Conservation (phyloP, 495 filamentous ascomycete species). For the Tetracladium setigerum region DNA sequence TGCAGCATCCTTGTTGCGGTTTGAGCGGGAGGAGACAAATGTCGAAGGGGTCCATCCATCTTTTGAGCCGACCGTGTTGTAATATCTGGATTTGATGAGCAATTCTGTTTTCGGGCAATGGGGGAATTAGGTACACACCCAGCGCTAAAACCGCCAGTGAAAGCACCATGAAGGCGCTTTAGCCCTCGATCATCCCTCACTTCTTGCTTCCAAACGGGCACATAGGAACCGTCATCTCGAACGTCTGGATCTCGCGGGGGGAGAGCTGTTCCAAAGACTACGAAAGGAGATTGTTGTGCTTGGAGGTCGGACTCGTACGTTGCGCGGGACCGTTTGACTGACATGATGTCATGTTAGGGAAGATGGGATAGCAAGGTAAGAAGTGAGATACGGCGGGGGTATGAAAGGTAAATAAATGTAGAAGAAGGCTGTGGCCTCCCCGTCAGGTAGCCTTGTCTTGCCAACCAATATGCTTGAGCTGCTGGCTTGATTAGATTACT, state of each 20-base stretch:
- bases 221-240: slow-evolving; percentile 89
- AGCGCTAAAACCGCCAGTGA: slow-evolving; percentile 94
- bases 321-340: slow-evolving; percentile 71
- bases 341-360: slow-evolving; percentile 61
- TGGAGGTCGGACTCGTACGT: slow-evolving; percentile 72
- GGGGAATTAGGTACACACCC: slow-evolving; percentile 49
- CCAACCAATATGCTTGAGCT: not conserved
- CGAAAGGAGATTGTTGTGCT: slow-evolving; percentile 68
- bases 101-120: not conserved
- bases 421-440: not conserved
- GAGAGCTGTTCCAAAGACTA: slow-evolving; percentile 78
- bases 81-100: slow-evolving; percentile 55
- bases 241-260: slow-evolving; percentile 69
- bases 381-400: not conserved
- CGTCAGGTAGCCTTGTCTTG: not conserved
- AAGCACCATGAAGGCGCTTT: slow-evolving; percentile 90
- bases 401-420: not conserved
- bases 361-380: not conserved
- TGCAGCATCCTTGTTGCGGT: slow-evolving; percentile 60
- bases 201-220: slow-evolving; percentile 95
- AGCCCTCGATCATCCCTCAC: slow-evolving; percentile 88
- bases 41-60: slow-evolving; percentile 93
- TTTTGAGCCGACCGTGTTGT: slow-evolving; percentile 96
- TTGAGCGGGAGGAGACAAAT: slow-evolving; percentile 83
- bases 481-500: not conserved